A percentile compares a stretch with the other conserved stretches of the same genome.
These are phyloP conservation scores for Phytophthora ohioensis DNA, from an alignment of 352 stramenopile genomes.

Conservation along the genomic window DNA sequence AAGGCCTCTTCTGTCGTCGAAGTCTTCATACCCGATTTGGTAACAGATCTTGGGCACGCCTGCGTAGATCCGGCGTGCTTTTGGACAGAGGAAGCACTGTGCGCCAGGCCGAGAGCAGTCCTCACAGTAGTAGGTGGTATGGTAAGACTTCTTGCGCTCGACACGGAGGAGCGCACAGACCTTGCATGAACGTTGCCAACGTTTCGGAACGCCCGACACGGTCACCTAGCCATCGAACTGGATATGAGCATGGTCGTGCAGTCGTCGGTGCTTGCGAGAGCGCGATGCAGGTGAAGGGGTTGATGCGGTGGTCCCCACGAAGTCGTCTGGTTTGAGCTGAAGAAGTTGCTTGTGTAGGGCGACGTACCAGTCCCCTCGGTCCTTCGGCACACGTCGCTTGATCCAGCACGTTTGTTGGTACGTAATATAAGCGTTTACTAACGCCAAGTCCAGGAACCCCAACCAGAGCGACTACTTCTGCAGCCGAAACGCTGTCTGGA, in stretches of 20 bases:
- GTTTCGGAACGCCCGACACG: too few relatives aligned
- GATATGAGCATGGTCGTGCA: too few relatives aligned
- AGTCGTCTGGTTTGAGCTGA: background rate
- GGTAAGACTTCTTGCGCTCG: background rate
- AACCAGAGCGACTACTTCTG: conserved; percentile 1
- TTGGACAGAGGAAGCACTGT: background rate
- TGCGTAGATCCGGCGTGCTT: background rate
- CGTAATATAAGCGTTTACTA: conserved; percentile 1
- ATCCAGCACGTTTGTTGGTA: background rate
- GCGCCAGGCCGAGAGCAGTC: background rate
- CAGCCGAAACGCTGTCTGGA: conserved; percentile 1
- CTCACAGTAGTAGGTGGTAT: background rate
- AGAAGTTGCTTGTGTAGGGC: background rate
- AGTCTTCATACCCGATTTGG: too few relatives aligned
- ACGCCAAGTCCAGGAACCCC: background rate
- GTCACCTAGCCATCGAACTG: too few relatives aligned
- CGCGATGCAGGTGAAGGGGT: too few relatives aligned
- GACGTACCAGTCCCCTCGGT: background rate
- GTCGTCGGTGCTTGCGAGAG: too few relatives aligned
- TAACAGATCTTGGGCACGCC: too few relatives aligned
- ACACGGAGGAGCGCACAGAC: background rate
- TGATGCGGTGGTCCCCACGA: background rate
- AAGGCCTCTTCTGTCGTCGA: too few relatives aligned
- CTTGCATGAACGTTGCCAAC: background rate
- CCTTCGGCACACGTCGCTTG: background rate